Conservation (phyloP, 139 green algal species). For the Ettlia oleoabundans region DNA sequence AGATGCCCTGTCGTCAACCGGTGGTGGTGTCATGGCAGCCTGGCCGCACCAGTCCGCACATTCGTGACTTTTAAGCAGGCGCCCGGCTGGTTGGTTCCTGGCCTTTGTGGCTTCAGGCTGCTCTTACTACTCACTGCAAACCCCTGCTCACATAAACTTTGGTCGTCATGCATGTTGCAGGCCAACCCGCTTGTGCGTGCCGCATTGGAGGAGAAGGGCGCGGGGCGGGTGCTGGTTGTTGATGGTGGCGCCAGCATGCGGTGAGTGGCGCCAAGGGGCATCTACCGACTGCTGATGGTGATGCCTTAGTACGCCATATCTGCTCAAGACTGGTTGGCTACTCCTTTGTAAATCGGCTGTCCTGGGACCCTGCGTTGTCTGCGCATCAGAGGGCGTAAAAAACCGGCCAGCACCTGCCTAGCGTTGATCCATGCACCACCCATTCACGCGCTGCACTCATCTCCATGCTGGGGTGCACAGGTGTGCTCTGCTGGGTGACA, state of each 20-base stretch:
- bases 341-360: no score
- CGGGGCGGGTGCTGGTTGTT: conserved; percentile 90
- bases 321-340: background rate
- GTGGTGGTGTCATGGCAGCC: no score
- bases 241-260: conserved; percentile 87
- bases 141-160: background rate
- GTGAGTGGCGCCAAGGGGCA: background rate
- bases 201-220: conserved; percentile 81
- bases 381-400: no score
- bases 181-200: conserved; percentile 93
- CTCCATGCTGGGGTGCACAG: background rate
- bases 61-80: no score
- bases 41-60: no score
- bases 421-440: no score
- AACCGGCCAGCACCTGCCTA: no score
- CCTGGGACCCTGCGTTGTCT: no score
- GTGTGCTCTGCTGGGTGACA: conserved; percentile 95
- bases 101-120: no score
- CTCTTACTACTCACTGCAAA: no score
- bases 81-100: no score
- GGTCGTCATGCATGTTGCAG: background rate
- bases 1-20: no score
- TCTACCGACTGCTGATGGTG: background rate
- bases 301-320: background rate
- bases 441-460: background rate